Conservation (phyloP, 306 rosid species). For the Potentilla sterilis region DNA sequence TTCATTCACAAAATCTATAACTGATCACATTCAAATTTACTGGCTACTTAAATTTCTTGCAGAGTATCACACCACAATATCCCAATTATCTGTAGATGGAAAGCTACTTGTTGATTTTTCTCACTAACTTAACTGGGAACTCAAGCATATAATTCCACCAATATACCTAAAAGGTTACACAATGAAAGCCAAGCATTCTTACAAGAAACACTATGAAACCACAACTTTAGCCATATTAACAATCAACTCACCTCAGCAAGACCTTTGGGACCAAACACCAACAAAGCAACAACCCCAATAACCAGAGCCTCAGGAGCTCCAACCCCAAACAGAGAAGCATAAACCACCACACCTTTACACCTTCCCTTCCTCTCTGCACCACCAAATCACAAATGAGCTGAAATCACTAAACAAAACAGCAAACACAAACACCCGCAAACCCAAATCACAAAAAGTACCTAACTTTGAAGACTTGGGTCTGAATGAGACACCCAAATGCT, state of each 20-base stretch:
- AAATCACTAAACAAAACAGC: conserved; percentile 12
- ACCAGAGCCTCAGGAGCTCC: conserved; percentile 99
- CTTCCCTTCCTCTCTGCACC: conserved; percentile 56
- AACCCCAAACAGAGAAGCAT: conserved; percentile 96
- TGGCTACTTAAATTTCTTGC: background rate
- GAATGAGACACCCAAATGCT: conserved; percentile 64
- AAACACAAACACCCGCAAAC: background rate
- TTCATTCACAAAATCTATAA: background rate
- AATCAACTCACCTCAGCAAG: conserved; percentile 89
- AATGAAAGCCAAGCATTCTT: background rate
- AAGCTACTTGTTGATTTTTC: background rate
- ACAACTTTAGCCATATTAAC: background rate
- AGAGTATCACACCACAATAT: background rate
- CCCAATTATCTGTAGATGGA: background rate
- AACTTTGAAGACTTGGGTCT: conserved; percentile 35
- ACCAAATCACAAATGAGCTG: conserved; percentile 11
- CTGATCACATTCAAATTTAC: background rate
- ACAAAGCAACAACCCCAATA: conserved; percentile 96
- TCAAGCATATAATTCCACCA: background rate
- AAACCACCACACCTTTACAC: conserved; percentile 62
- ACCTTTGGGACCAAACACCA: conserved; percentile 98
- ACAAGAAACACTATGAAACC: background rate
- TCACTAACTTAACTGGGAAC: background rate
- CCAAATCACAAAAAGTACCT: conserved; percentile 34
- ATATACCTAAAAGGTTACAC: background rate